Conservation (phyloP, 768 basidiomycete genomes). For the Psilocybe cubensis region DNA sequence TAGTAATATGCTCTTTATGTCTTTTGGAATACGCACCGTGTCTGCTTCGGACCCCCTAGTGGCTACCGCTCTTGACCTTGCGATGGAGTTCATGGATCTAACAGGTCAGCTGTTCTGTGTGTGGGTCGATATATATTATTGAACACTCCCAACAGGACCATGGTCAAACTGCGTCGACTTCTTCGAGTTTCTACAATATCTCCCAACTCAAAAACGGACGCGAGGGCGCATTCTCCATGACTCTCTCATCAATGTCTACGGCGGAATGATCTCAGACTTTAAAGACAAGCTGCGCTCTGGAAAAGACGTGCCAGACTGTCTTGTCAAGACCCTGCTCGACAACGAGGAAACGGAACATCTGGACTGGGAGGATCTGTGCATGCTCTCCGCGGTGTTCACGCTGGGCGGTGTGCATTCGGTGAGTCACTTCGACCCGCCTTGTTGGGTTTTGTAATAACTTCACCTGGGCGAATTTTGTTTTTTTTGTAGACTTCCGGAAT, state of each 20-base stretch:
- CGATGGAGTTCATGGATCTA: conserved; percentile 44
- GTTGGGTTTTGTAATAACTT: not conserved
- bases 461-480: not conserved
- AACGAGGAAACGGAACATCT: conserved; percentile 37
- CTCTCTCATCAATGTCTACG: conserved; percentile 38
- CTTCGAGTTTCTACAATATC: conserved; percentile 39
- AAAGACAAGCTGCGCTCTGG: conserved; percentile 36
- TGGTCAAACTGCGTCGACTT: conserved; percentile 49
- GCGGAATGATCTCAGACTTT: conserved; percentile 38
- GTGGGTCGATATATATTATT: not conserved
- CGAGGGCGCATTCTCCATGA: conserved; percentile 43
- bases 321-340: conserved; percentile 41
- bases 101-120: conserved; percentile 22
- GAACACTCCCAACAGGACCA: conserved; percentile 40
- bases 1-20: conserved; percentile 47
- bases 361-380: conserved; percentile 40
- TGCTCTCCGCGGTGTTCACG: conserved; percentile 43
- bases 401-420: conserved; percentile 50
- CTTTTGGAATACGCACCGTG: conserved; percentile 44
- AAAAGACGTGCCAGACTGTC: conserved; percentile 42
- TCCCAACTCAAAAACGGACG: conserved; percentile 38
- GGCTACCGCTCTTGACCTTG: conserved; percentile 35
- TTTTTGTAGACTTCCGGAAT: conserved; percentile 31
- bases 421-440: conserved; percentile 3
- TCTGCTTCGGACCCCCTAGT: conserved; percentile 40